phyloP scores from a whole-genome alignment of 768 basidiomycete genomes.

The Tulasnella sp. region DNA sequence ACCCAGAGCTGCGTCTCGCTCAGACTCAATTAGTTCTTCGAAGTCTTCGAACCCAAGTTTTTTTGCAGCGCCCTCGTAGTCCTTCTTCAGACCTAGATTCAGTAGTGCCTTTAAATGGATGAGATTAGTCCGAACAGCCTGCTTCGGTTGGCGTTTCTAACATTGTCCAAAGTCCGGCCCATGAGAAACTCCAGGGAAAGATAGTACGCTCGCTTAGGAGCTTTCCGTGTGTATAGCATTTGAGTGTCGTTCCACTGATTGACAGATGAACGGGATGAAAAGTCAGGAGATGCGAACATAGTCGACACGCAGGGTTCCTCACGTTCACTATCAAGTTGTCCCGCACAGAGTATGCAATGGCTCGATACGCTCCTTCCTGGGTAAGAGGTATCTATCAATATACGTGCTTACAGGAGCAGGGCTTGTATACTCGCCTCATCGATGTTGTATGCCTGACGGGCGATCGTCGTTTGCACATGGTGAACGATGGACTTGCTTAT shows the following conservation, averaged over 20 bases:
- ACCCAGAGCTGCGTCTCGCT: constrained; percentile 92
- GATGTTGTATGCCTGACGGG: constrained; percentile 88
- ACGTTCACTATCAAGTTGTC: constrained; percentile 79
- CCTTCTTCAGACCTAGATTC: constrained; percentile 81
- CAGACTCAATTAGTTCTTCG: constrained; percentile 83
- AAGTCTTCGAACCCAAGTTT: constrained; percentile 83
- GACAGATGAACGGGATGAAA: constrained; percentile 43
- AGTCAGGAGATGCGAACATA: constrained; percentile 93
- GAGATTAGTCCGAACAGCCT: too few relatives aligned
- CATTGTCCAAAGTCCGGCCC: constrained; percentile 53
- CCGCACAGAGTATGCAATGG: constrained; percentile 81
- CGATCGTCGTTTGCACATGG: constrained; percentile 87
- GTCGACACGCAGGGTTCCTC: constrained; percentile 50
- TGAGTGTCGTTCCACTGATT: constrained; percentile 81
- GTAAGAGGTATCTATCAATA: not conserved
- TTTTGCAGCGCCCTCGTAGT: constrained; percentile 67
- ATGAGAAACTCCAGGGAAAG: constrained; percentile 90
- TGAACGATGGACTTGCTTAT: constrained; percentile 77
- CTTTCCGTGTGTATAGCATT: constrained; percentile 73
- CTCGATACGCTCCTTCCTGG: constrained; percentile 86
- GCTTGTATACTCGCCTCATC: constrained; percentile 48
- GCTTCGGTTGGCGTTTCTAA: not conserved
- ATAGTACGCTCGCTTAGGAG: constrained; percentile 91
- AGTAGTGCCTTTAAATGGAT: constrained; percentile 59
- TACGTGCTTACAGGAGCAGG: not conserved